Conservation (phyloP, 495 filamentous ascomycete species). For the Aspergillus homomorphus region DNA sequence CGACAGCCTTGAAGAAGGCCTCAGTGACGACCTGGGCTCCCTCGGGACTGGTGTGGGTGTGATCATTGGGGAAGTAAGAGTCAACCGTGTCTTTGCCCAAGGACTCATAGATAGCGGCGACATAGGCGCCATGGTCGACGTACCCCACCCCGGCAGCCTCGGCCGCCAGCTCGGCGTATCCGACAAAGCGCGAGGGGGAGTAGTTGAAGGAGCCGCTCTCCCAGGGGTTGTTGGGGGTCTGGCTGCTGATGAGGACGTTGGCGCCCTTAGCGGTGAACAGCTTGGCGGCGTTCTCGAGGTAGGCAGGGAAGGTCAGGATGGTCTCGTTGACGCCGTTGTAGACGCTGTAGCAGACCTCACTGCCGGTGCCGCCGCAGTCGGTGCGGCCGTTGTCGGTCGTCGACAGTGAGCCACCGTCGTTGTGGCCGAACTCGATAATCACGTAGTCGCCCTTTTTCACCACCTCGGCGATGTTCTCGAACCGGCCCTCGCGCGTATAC, state of each 20-base stretch:
- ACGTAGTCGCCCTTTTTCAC: constrained; percentile 54
- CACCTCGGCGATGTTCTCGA: constrained; percentile 48
- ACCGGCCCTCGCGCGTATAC: constrained; percentile 59
- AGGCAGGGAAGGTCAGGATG: constrained; percentile 56
- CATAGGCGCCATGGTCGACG: constrained; percentile 61
- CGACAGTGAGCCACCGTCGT: constrained; percentile 59
- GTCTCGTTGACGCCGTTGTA: constrained; percentile 53
- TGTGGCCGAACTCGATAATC: constrained; percentile 64
- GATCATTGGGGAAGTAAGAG: constrained; percentile 57
- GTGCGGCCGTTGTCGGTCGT: constrained; percentile 57
- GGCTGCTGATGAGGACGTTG: constrained; percentile 57
- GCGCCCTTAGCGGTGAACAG: constrained; percentile 57
- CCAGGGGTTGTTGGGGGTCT: constrained; percentile 64
- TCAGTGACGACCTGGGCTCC: constrained; percentile 58
- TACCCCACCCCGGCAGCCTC: constrained; percentile 44
- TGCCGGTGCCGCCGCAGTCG: constrained; percentile 53
- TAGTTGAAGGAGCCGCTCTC: constrained; percentile 50
- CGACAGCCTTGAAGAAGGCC: constrained; percentile 60
- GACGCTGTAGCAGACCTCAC: constrained; percentile 51
- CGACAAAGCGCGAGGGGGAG: constrained; percentile 51
- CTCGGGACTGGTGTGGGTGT: constrained; percentile 60
- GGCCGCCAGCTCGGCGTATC: constrained; percentile 52
- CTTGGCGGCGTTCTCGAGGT: constrained; percentile 53
- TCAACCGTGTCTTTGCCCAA: constrained; percentile 45
- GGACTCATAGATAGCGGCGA: constrained; percentile 48